phyloP scores from a whole-genome alignment of 208 protist genomes.

The Wallacemonas collosoma region DNA sequence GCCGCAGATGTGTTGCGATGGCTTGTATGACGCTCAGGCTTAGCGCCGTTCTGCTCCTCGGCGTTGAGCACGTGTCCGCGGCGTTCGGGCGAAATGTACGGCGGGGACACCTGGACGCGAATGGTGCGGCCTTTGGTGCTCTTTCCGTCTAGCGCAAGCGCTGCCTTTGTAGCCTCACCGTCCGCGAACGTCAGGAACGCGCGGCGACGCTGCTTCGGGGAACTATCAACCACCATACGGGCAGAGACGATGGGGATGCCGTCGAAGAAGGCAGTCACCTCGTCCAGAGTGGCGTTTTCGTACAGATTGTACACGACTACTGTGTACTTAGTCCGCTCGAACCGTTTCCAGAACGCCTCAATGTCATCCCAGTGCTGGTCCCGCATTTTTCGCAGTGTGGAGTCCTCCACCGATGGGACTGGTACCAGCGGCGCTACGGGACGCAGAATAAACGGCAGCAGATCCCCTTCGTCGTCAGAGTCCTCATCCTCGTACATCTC shows the following conservation, averaged over 20 bases:
- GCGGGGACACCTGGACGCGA: conserved; percentile 82
- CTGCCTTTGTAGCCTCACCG: conserved; percentile 43
- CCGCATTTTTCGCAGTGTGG: conserved; percentile 65
- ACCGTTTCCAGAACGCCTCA: conserved; percentile 70
- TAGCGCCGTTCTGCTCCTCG: neutral
- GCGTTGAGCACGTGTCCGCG: conserved; percentile 48
- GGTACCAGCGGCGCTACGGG: conserved; percentile 66
- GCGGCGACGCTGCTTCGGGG: conserved; percentile 59
- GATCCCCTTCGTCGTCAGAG: conserved; percentile 80
- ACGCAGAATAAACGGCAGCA: conserved; percentile 81
- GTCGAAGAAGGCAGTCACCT: conserved; percentile 63
- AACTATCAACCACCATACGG: conserved; percentile 62
- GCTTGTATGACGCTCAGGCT: neutral
- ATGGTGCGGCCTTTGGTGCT: conserved; percentile 81
- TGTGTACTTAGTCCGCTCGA: conserved; percentile 63
- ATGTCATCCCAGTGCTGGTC: conserved; percentile 77
- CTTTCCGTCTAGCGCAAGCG: conserved; percentile 78
- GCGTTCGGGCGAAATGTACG: conserved; percentile 64
- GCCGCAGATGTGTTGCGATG: conserved; percentile 3
- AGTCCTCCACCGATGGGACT: conserved; percentile 82
- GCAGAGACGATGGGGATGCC: conserved; percentile 41
- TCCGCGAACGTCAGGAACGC: conserved; percentile 75
- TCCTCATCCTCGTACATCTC: conserved; percentile 91
- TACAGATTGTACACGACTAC: conserved; percentile 85
- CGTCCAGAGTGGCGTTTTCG: conserved; percentile 57